Conservation (phyloP, 2,329 filamentous ascomycete genomes). For the Colletotrichum sp. region DNA sequence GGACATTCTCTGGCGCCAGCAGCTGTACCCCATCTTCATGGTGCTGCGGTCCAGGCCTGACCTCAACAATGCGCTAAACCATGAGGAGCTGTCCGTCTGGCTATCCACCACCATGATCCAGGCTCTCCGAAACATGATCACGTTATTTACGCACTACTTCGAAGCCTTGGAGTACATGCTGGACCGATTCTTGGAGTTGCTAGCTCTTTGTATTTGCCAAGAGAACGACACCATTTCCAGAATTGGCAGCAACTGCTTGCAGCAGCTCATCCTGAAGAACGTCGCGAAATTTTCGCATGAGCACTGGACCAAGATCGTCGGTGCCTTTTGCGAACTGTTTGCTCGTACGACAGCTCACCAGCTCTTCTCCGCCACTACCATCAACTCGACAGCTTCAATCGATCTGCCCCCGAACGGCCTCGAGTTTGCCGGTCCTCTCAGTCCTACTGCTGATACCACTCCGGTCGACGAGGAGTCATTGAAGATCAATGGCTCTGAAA, state of each 20-base stretch:
- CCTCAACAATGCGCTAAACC: slow-evolving; percentile 92
- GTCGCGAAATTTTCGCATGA: slow-evolving; percentile 86
- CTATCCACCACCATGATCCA: slow-evolving; percentile 99
- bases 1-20: slow-evolving; percentile 97
- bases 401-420: slow-evolving; percentile 59
- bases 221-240: slow-evolving; percentile 98
- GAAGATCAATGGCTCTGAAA: slow-evolving; percentile 62
- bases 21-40: slow-evolving; percentile 98
- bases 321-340: slow-evolving; percentile 94
- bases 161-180: slow-evolving; percentile 97
- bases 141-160: slow-evolving; percentile 98
- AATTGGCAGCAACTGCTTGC: slow-evolving; percentile 97
- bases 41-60: slow-evolving; percentile 95
- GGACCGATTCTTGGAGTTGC: slow-evolving; percentile 91
- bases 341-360: slow-evolving; percentile 93
- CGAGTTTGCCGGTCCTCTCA: slow-evolving; percentile 51
- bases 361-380: slow-evolving; percentile 82
- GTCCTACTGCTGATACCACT: slow-evolving; percentile 41
- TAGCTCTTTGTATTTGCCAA: slow-evolving; percentile 96
- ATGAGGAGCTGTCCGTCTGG: slow-evolving; percentile 98
- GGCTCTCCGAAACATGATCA: slow-evolving; percentile 97
- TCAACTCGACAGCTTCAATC: slow-evolving; percentile 56
- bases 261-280: slow-evolving; percentile 95
- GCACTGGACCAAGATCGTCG: slow-evolving; percentile 95
- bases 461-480: slow-evolving; percentile 59